These are phyloP conservation scores for Paramecium octaurelia DNA, from an alignment of 73 alveolate species.

Conservation along the genomic window DNA sequence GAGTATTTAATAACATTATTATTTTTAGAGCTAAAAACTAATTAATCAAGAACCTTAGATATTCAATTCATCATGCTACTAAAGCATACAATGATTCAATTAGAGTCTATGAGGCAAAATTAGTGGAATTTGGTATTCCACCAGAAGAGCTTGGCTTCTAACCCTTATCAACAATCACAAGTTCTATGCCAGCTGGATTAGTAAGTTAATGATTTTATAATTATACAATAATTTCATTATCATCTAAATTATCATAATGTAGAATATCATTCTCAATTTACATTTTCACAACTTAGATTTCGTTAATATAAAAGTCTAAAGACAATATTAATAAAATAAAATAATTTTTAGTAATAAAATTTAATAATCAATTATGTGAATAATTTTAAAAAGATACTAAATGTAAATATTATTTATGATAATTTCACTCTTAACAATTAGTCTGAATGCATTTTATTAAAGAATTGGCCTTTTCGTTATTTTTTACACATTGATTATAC, in stretches of 20 bases:
- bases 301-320: too few relatives aligned
- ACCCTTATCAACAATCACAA: constrained; percentile 87
- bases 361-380: background rate
- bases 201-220: constrained; percentile 78
- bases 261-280: background rate
- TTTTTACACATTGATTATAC: background rate
- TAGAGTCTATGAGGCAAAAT: constrained; percentile 96
- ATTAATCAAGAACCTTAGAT: constrained; percentile 80
- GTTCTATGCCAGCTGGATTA: constrained; percentile 97
- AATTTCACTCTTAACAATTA: background rate
- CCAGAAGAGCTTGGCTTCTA: constrained; percentile 95
- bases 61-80: constrained; percentile 93
- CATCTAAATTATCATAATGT: background rate
- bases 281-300: background rate
- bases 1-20: constrained; percentile 29
- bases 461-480: background rate
- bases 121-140: constrained; percentile 95
- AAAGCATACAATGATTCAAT: constrained; percentile 97
- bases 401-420: background rate
- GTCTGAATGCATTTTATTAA: background rate
- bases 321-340: too few relatives aligned
- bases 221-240: background rate
- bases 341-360: too few relatives aligned
- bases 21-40: constrained; percentile 71
- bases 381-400: background rate